Conservation (phyloP, 768 basidiomycete genomes). For the Infundibulicybe gibba region DNA sequence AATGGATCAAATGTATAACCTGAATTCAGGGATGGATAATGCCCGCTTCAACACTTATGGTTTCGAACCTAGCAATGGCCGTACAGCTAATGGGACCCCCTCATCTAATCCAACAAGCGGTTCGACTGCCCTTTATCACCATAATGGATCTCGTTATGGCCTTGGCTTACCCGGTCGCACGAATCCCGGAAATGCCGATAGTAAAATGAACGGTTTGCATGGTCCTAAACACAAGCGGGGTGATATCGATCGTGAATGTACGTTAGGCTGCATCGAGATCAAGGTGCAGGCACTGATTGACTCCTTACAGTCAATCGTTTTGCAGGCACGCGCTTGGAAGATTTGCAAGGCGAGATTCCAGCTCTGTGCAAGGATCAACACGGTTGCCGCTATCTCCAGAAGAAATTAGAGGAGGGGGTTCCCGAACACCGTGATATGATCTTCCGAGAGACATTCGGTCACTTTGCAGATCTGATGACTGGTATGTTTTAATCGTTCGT, state of each 20-base stretch:
- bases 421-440: constrained; percentile 99
- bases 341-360: constrained; percentile 92
- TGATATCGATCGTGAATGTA: constrained; percentile 86
- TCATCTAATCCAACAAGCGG: constrained; percentile 41
- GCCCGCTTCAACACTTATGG: constrained; percentile 56
- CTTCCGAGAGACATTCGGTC: constrained; percentile 95
- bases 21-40: constrained; percentile 47
- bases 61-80: constrained; percentile 45
- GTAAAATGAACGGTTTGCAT: constrained; percentile 87
- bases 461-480: constrained; percentile 98
- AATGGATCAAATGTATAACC: constrained; percentile 50
- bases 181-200: constrained; percentile 45
- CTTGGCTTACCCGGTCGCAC: constrained; percentile 56
- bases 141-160: constrained; percentile 76
- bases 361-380: constrained; percentile 98
- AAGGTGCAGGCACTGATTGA: constrained; percentile 2
- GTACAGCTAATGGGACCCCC: constrained; percentile 15
- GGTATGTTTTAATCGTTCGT: constrained; percentile 39
- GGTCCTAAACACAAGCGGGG: constrained; percentile 95
- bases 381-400: constrained; percentile 96
- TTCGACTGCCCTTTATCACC: constrained; percentile 77
- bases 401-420: constrained; percentile 95
- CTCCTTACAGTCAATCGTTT: constrained; percentile 82
- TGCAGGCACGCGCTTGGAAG: constrained; percentile 92
- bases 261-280: constrained; percentile 8